Evolutionary conservation across 208 protist genomes (phyloP), one percentile per base, ranked within the genome.

Genomic region (Leishmania arabica): DNA sequence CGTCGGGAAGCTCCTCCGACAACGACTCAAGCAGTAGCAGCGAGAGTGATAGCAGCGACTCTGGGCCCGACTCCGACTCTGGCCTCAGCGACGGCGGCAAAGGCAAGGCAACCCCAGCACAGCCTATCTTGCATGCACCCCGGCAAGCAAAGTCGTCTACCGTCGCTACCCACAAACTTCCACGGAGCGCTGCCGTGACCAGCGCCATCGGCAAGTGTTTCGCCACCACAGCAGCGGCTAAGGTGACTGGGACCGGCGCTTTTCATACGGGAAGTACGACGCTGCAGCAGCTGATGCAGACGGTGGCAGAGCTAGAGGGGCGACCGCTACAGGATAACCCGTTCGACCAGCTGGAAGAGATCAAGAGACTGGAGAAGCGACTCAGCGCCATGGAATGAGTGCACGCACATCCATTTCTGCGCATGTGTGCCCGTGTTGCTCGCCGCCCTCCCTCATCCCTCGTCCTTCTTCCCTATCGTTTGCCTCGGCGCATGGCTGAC

Each of bases 291-390:
- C 45, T 87, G 40, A 47, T 60, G 53, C 49, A 75, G 49, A 80
- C 77, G 15, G 77, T 87, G 37, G 69, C 54, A 9, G 74, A 31
- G 56, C 70, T 87, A 24, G 84, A 87, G 80, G 27, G 9, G 3
- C 76, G 73, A 8, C 51, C 54, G 4, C 58, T 77, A 51, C 72
- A 87, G 45, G 84, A 87, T 15, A 51, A 79, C 51, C 77, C 84
- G 0, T 84, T 84, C 31, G 71, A 62, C 8, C 84, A 84, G 66
- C 72, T 87, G 24, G 64, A 82, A 3, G 77, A 82, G 21, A 66
- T 84, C 24, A 78, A 79, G 62, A 77, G 73, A 21, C 65, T 87
- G 34, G 84, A 87, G 56, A 78, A 80, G 73, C 56, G 70, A 40
- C 75, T 87, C 70, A 75, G 81, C 34, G 64, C 74, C 27, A 21